Evolutionary conservation across 2,329 filamentous ascomycete genomes (phyloP), one percentile per base, ranked within the genome.

Genomic region (Cryoendolithus antarcticus): DNA sequence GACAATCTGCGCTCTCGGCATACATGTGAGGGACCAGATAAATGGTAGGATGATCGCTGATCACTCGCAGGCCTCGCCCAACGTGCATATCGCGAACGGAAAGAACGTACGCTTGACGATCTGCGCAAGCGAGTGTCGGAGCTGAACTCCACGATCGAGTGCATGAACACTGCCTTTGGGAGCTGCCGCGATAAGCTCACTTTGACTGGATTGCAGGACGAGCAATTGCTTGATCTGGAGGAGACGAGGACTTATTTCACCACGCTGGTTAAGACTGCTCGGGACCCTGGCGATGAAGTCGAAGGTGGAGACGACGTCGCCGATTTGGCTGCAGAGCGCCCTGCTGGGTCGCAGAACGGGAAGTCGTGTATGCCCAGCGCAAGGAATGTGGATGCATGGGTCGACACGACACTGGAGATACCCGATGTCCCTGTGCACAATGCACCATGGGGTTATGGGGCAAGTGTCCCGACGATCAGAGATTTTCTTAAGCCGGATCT

Each of bases 81-180:
- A 58, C 70, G 86, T 48, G 85, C 85, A 1, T 93, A 93, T 55
- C 76, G 86, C 10, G 76, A 82, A 52, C 78, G 86, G 37, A 93
- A 93, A 61, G 86, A 93, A 55, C 80, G 73, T 13, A 82, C 82
- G 4, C 89, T 93, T 40, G 72, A 75, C 19, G 75, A 74, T 1
- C 68, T 93, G 8, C 80, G 86, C 54, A 71, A 74, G 39, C 72
- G 79, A 44, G 82, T 89, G 15, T 66, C 77, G 39, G 70, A 74
- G 15, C 71, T 93, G n/a, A 74, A 80, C 43, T 68, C 70, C 9
- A 75, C 72, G 13, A 80, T 88, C 44, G 72, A 82, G 40, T 74
- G 81, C 49, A 85, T 93, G 77, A 80, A 75, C 60, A 75, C 70
- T 37, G 72, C 76, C 0, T 86, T 93, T 50, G 64, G 77, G 48